These are phyloP conservation scores for Mucor indicus DNA, from an alignment of 371 early-diverging fungal genomes.

Conservation along the genomic window DNA sequence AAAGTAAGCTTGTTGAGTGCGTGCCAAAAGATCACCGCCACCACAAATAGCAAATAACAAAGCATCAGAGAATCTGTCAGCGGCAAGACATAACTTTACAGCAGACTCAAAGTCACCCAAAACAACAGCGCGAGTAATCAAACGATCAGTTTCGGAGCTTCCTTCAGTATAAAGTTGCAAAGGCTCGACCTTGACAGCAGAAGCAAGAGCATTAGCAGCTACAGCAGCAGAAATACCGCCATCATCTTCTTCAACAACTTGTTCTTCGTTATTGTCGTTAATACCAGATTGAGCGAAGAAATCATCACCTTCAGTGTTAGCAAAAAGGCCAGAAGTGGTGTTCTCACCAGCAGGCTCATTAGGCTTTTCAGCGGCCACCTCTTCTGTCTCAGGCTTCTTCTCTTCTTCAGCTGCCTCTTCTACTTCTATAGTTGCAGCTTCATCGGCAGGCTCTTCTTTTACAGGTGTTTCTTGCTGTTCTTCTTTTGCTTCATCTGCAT, in stretches of 20 bases:
- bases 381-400: constrained; percentile 4
- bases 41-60: constrained; percentile 88
- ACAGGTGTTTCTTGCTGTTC: constrained; percentile 1
- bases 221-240: constrained; percentile 6
- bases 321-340: constrained; percentile 33
- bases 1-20: constrained; percentile 87
- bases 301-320: constrained; percentile 22
- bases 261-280: constrained; percentile 1
- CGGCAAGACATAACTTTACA: constrained; percentile 79
- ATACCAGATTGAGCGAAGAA: constrained; percentile 24
- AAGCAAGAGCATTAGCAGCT: constrained; percentile 13
- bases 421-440: constrained; percentile 2
- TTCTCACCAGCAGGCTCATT: constrained; percentile 9
- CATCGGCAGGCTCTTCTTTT: constrained; percentile 7
- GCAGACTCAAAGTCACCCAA: constrained; percentile 92
- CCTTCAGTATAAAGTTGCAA: constrained; percentile 58
- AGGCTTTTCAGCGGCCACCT: not conserved
- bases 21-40: constrained; percentile 75
- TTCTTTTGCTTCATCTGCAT: constrained; percentile 20
- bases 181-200: constrained; percentile 33
- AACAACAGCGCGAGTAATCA: constrained; percentile 82
- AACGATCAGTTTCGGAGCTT: constrained; percentile 50
- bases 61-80: constrained; percentile 87
- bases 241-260: constrained; percentile 11
- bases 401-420: constrained; percentile 13